phyloP scores from a whole-genome alignment of 2,329 filamentous ascomycete species.

The Aspergillus jensenii region DNA sequence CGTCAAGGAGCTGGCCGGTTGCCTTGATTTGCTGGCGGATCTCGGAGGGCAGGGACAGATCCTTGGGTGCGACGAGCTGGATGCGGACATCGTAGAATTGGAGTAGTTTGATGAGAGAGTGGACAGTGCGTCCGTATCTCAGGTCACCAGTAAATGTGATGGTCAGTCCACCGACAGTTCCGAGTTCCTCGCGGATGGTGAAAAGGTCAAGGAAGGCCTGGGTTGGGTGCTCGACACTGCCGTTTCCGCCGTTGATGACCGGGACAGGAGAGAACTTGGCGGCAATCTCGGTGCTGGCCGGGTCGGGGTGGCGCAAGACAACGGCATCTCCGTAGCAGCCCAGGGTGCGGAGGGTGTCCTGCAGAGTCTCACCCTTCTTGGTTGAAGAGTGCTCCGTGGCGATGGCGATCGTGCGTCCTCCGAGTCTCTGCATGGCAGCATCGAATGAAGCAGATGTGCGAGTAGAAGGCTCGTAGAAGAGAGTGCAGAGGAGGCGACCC shows the following conservation, averaged over 20 bases:
- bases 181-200: constrained; percentile 96
- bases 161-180: constrained; percentile 90
- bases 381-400: constrained; percentile 83
- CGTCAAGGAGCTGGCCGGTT: constrained; percentile 73
- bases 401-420: constrained; percentile 80
- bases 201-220: constrained; percentile 97
- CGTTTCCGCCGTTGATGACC: constrained; percentile 96
- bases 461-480: constrained; percentile 98
- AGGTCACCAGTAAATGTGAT: constrained; percentile 96
- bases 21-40: constrained; percentile 70
- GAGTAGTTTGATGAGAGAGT: constrained; percentile 91
- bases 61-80: constrained; percentile 83
- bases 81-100: constrained; percentile 94
- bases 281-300: constrained; percentile 75
- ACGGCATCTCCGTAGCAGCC: constrained; percentile 93
- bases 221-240: constrained; percentile 92
- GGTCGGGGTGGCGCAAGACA: constrained; percentile 89
- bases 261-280: constrained; percentile 86
- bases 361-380: constrained; percentile 89
- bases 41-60: constrained; percentile 71
- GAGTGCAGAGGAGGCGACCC: constrained; percentile 80
- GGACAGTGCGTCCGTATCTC: constrained; percentile 88
- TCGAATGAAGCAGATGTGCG: constrained; percentile 95
- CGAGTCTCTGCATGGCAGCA: constrained; percentile 96
- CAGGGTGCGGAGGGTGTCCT: constrained; percentile 90